Percentiles rank a stretch among this genome's conserved stretches.
Evolutionary conservation across 2,329 filamentous ascomycete species (phyloP).

Genomic region (Alternaria arbusti): DNA sequence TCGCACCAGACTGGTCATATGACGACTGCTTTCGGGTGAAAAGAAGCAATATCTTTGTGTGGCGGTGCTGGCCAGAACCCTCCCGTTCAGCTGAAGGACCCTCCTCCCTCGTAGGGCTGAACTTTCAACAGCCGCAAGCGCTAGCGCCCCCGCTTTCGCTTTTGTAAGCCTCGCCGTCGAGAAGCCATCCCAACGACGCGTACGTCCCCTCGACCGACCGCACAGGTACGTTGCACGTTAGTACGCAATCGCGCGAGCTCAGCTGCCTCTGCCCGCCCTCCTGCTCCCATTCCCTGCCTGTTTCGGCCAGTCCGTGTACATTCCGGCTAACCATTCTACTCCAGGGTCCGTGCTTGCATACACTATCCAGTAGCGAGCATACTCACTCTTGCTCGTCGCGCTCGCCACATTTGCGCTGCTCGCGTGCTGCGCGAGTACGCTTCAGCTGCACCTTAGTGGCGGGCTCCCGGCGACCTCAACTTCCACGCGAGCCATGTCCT

Average conservation of each 20-base stretch:
- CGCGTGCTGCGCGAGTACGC: slow-evolving; percentile 30
- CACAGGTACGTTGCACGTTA: slow-evolving; percentile 18
- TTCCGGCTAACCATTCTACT: slow-evolving; percentile 11
- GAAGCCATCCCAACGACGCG: slow-evolving; percentile 15
- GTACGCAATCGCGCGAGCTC: slow-evolving; percentile 6
- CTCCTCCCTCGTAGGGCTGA: slow-evolving; percentile 11
- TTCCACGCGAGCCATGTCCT: slow-evolving; percentile 38
- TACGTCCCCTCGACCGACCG: slow-evolving; percentile 1
- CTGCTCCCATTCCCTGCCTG: slow-evolving; percentile 22
- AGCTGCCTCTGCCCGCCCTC: slow-evolving; percentile 7
- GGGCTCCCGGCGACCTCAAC: slow-evolving; percentile 30
- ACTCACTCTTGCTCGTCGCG: slow-evolving; percentile 18
- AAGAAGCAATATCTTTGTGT: slow-evolving; percentile 20
- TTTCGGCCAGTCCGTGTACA: slow-evolving; percentile 29
- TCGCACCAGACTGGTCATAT: neutral
- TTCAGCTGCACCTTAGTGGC: slow-evolving; percentile 47
- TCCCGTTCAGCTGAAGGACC: slow-evolving; percentile 14
- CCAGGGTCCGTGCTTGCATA: slow-evolving; percentile 26
- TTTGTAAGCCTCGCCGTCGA: slow-evolving; percentile 24
- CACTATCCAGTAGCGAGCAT: slow-evolving; percentile 24
- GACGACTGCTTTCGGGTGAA: slow-evolving; percentile 1
- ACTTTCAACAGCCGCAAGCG: slow-evolving; percentile 11
- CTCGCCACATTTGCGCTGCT: slow-evolving; percentile 39
- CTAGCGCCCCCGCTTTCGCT: slow-evolving; percentile 21
- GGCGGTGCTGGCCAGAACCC: slow-evolving; percentile 28